phyloP scores from a whole-genome alignment of 2,329 filamentous ascomycete genomes.

The Neofusicoccum parvum region DNA sequence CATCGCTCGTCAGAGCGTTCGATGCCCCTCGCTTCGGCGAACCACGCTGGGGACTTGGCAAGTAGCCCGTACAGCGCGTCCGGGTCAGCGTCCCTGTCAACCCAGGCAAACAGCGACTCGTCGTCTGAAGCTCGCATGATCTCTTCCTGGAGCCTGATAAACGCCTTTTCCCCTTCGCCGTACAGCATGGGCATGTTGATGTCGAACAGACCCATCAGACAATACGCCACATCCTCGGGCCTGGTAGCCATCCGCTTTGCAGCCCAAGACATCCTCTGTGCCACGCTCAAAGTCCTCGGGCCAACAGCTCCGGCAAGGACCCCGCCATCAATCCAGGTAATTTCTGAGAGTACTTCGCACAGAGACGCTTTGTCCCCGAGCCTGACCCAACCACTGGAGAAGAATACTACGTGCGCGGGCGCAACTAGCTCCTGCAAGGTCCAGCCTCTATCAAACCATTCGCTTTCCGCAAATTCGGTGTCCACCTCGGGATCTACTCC shows the following conservation, averaged over 20 bases:
- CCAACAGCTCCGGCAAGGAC: not conserved
- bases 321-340: not conserved
- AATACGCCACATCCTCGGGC: constrained; percentile 19
- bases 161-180: constrained; percentile 22
- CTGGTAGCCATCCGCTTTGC: not conserved
- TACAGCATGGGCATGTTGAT: constrained; percentile 22
- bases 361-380: not conserved
- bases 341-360: not conserved
- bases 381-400: not conserved
- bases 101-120: constrained; percentile 20
- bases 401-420: constrained; percentile 12
- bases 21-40: not conserved
- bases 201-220: constrained; percentile 21
- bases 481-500: too few relatives aligned
- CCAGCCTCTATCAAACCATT: constrained; percentile 22
- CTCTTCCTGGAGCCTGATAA: constrained; percentile 22
- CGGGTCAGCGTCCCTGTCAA: not conserved
- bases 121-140: constrained; percentile 12
- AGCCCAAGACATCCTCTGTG: constrained; percentile 20
- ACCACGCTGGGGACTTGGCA: not conserved
- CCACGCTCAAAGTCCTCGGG: not conserved
- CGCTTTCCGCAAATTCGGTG: not conserved
- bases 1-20: too few relatives aligned
- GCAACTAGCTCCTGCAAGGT: constrained; percentile 24
- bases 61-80: not conserved